Conservation (phyloP, 1,284 basidiomycete genomes). For the Dichomitus squalens region DNA sequence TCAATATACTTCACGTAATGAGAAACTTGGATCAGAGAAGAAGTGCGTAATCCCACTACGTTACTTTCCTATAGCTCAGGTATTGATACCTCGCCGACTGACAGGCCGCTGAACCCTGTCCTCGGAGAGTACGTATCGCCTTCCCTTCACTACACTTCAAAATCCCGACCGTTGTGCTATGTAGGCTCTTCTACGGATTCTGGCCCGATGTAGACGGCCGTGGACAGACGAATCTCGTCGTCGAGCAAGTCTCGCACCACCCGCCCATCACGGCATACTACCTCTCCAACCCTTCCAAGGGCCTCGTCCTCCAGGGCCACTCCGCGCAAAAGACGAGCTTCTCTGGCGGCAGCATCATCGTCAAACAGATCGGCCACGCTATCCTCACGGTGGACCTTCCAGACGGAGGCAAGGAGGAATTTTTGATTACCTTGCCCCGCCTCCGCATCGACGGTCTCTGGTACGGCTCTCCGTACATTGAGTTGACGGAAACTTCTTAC, state of each 20-base stretch:
- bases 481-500: slow-evolving; percentile 83
- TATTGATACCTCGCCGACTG: neutral
- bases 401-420: slow-evolving; percentile 66
- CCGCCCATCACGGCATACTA: slow-evolving; percentile 87
- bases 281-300: slow-evolving; percentile 84
- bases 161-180: neutral
- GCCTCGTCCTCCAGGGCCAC: slow-evolving; percentile 84
- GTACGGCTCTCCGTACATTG: slow-evolving; percentile 82
- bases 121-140: slow-evolving; percentile 78
- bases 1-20: slow-evolving; percentile 92
- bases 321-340: slow-evolving; percentile 97
- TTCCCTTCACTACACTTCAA: neutral
- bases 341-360: slow-evolving; percentile 75
- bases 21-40: slow-evolving; percentile 95
- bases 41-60: slow-evolving; percentile 57
- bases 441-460: slow-evolving; percentile 54
- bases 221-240: slow-evolving; percentile 83
- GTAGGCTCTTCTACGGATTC: slow-evolving; percentile 85
- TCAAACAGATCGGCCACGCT: slow-evolving; percentile 97
- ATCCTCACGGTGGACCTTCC: slow-evolving; percentile 73
- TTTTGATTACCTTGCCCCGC: slow-evolving; percentile 90
- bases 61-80: neutral
- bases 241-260: slow-evolving; percentile 98
- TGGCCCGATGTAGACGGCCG: slow-evolving; percentile 86
- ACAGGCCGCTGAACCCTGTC: slow-evolving; percentile 91